A percentile compares a stretch with the other conserved stretches of the same genome.
Conservation (phyloP, 2,329 filamentous ascomycete species). For the Aspergillus pseudoviridinutans region DNA sequence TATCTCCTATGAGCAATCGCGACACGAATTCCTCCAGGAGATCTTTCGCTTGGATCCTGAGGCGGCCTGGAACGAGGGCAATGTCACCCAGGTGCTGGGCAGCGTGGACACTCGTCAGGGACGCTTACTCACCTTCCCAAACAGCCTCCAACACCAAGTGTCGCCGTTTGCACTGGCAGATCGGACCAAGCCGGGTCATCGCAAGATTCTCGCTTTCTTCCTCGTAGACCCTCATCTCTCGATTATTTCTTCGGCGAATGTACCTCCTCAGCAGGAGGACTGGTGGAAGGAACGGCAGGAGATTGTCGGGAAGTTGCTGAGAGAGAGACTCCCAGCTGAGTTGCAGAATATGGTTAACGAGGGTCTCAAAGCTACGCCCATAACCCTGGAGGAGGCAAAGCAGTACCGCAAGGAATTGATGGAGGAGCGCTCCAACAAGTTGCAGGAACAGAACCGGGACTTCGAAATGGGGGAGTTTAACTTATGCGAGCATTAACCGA, state of each 20-base stretch:
- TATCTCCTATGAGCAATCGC: conserved; percentile 1
- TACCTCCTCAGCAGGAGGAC: conserved; percentile 48
- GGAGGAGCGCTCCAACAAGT: conserved; percentile 29
- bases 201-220: conserved; percentile 56
- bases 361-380: conserved; percentile 18
- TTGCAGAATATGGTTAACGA: conserved; percentile 27
- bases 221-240: conserved; percentile 54
- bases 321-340: conserved; percentile 14
- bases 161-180: conserved; percentile 50
- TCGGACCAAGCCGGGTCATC: conserved; percentile 50
- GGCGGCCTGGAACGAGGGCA: not conserved
- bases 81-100: conserved; percentile 10
- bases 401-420: conserved; percentile 37
- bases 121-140: conserved; percentile 9
- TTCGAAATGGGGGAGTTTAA: conserved; percentile 13
- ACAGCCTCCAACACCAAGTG: conserved; percentile 49
- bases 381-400: conserved; percentile 38
- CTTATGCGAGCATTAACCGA: conserved; percentile 15
- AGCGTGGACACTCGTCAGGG: conserved; percentile 3
- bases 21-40: conserved; percentile 2
- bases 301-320: conserved; percentile 9
- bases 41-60: conserved; percentile 20
- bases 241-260: conserved; percentile 50
- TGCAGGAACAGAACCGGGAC: conserved; percentile 4
- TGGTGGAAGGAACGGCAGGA: conserved; percentile 38